Percentiles rank a stretch among this genome's conserved stretches.
Conservation (phyloP, 257 asterid genomes). For the Capsicum baccatum region DNA sequence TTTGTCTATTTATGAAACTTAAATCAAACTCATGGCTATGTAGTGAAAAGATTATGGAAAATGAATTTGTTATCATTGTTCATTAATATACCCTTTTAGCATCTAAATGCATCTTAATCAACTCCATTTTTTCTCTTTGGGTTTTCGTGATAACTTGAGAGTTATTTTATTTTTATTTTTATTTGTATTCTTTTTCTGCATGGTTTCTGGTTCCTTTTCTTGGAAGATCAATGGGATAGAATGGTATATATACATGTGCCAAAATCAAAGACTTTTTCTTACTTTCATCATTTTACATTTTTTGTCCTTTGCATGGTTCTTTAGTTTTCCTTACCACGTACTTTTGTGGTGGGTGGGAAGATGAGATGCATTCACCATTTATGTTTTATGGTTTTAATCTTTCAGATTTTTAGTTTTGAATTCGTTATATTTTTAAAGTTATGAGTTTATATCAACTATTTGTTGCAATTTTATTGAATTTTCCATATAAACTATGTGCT, state of each 20-base stretch:
- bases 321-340: neutral
- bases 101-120: neutral
- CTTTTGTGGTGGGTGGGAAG: too few species aligned
- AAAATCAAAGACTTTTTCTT: neutral
- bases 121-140: neutral
- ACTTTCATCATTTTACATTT: neutral
- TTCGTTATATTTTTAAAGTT: neutral
- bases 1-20: slow-evolving; percentile 3
- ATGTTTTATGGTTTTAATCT: too few species aligned
- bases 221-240: neutral
- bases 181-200: neutral
- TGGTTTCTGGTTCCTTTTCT: slow-evolving; percentile 1
- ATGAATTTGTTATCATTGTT: neutral
- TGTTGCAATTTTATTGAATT: too few species aligned
- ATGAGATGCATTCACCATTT: too few species aligned
- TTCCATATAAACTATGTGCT: too few species aligned
- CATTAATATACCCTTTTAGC: slow-evolving; percentile 5
- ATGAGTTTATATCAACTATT: too few species aligned
- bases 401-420: neutral
- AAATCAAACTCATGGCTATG: neutral
- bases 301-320: neutral
- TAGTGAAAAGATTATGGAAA: neutral
- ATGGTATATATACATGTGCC: neutral
- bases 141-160: neutral
- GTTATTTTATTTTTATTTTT: neutral